Conservation (phyloP, 768 basidiomycete species). For the Boletus eberwhitei region DNA sequence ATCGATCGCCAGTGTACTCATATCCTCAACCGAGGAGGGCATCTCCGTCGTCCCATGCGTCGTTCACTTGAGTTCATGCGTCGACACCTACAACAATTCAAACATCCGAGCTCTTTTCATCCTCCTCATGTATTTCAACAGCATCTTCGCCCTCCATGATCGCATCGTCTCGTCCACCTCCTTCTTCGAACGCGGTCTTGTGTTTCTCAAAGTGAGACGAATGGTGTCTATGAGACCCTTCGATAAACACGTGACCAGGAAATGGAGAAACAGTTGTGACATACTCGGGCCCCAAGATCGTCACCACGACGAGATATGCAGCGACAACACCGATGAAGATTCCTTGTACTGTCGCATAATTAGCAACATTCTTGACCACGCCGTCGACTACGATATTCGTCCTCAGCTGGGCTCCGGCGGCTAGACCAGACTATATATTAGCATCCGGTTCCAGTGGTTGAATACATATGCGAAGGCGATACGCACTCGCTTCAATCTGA, state of each 20-base stretch:
- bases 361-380: constrained; percentile 39
- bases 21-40: too few species aligned
- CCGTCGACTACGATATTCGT: constrained; percentile 48
- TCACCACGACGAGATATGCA: constrained; percentile 71
- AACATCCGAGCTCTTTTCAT: constrained; percentile 19
- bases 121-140: constrained; percentile 12
- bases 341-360: constrained; percentile 81
- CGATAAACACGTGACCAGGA: neutral
- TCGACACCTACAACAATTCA: neutral
- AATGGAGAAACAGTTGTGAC: constrained; percentile 25
- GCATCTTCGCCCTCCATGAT: constrained; percentile 22
- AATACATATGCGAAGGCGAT: neutral
- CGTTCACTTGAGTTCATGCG: too few species aligned
- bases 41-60: too few species aligned
- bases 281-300: constrained; percentile 75
- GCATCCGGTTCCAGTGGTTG: neutral
- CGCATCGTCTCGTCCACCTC: constrained; percentile 56
- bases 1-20: too few species aligned
- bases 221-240: constrained; percentile 48
- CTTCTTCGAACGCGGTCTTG: constrained; percentile 76
- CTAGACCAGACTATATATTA: constrained; percentile 27
- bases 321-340: constrained; percentile 83
- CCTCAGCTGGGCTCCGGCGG: constrained; percentile 54
- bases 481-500: constrained; percentile 40
- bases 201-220: constrained; percentile 81